A percentile compares a stretch with the other conserved stretches of the same genome.
These are phyloP conservation scores for Chlorophyllum brunneum DNA, from an alignment of 768 basidiomycete species.

Conservation along the genomic window DNA sequence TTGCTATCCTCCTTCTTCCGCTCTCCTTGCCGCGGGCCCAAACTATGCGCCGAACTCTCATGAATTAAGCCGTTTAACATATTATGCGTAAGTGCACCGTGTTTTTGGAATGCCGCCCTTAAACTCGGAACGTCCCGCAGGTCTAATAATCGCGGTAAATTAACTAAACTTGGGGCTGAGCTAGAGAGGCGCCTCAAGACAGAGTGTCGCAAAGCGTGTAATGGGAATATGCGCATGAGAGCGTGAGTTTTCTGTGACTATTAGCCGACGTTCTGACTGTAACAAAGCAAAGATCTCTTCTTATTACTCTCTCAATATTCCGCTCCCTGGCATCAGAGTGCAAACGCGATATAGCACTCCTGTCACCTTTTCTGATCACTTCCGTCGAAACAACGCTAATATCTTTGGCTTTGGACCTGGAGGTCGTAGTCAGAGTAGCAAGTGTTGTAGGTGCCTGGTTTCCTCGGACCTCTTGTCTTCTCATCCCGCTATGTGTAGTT, in stretches of 20 bases:
- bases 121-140: slow-evolving; percentile 22
- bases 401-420: slow-evolving; percentile 60
- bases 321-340: slow-evolving; percentile 84
- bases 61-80: slow-evolving; percentile 80
- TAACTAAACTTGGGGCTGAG: slow-evolving; percentile 71
- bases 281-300: slow-evolving; percentile 51
- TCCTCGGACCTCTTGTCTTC: not conserved
- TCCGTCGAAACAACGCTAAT: slow-evolving; percentile 57
- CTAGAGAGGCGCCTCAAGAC: slow-evolving; percentile 67
- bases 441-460: slow-evolving; percentile 58
- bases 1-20: slow-evolving; percentile 80
- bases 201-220: slow-evolving; percentile 65
- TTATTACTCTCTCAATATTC: slow-evolving; percentile 81
- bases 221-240: slow-evolving; percentile 73
- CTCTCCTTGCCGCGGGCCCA: slow-evolving; percentile 70
- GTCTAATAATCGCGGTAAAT: slow-evolving; percentile 77
- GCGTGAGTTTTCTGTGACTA: slow-evolving; percentile 51
- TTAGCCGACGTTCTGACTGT: not conserved
- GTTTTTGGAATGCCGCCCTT: not conserved
- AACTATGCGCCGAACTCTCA: slow-evolving; percentile 80
- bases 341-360: slow-evolving; percentile 72
- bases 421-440: slow-evolving; percentile 73
- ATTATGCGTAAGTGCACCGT: slow-evolving; percentile 56
- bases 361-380: slow-evolving; percentile 66
- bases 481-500: slow-evolving; percentile 48